Base-by-base conservation (phyloP, 129 eudicot species). In the Flaveria bidentis region DNA sequence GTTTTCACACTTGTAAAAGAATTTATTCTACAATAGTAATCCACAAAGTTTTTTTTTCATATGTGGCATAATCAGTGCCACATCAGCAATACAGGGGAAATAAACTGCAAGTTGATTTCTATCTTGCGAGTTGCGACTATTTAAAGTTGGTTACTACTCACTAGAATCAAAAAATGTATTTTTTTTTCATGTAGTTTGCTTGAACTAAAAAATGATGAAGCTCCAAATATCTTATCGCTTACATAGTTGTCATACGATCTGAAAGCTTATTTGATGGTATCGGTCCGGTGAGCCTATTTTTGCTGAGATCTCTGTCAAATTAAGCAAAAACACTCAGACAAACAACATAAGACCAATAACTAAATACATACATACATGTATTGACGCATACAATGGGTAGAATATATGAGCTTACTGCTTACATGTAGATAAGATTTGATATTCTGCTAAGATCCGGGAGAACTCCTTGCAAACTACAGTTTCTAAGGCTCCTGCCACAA, bases 401-500 rank as follows among this genome's bases (percentile, higher is more conserved):
- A 50, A 45, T 71, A 67, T 22, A 76, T 11, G 23, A 69, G 71
- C 90, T 83, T 84, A 90, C 92, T 87, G 71, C 90, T 83, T 84
- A 90, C 92, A 90, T 63, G 74, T 80, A 90, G 72, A 77, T 84
- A 58, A 90, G 90, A 46, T 60, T 23, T 36, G 76, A 67, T 78
- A 89, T 75, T 69, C 79, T 53, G 82, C 93, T 86, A 57, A 92
- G 84, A 83, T 86, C 90, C 67, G 96, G 96, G 36, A 92, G 55
- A 33, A 56, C 75, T 86, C 98, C 96, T 68, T 71, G 82, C 88
- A 92, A 80, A 50, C 87, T 87, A 82, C 98, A 92, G 76, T 92
- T 92, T 79, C 96, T 88, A 53, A 89, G 87, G 76, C 98, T 89
- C 85, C 98, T 92, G 87, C 57, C 77, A 61, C 49, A 72, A 28